Base-by-base conservation (phyloP, 768 basidiomycete species). In the Mycena pura region DNA sequence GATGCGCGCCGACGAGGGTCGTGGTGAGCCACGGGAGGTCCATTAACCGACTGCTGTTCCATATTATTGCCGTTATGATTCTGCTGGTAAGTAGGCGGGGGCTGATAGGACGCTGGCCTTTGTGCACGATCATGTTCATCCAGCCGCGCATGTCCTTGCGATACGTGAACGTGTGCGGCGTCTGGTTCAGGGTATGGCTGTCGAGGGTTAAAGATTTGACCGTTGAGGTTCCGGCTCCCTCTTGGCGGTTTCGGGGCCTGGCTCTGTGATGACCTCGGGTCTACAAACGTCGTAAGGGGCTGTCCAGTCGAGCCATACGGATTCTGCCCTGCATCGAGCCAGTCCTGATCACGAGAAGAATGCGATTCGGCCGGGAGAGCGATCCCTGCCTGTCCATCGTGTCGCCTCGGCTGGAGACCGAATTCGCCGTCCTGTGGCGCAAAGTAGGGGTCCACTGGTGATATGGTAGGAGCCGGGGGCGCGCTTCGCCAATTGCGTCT, bases 81-180 rank as follows among this genome's bases (percentile, higher is more conserved):
- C 21, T 43, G 31, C 14, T 25, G 47, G 1, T 22, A 10, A 10
- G 45, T 54, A 2, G 45, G 46, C 17, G 34, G 52, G 8, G 61
- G 48, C 24, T 57, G 61, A 57, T 57, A 41, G 21, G 61, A 57
- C n/a, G 39, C 7, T 1, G 55, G 41, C 21, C 55, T 62, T 19
- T 41, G 34, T 9, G 34, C 43, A 6, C 60, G 47, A 51, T 56
- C 53, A 7, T 38, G 32, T 39, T 60, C 59, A 34, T 59, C 43
- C 17, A 13, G 13, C 24, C 9, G 57, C 17, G 6, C 17, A 22
- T 59, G 58, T 21, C n/a, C 31, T 27, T 14, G 59, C 17, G 44
- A 40, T 15, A 43, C 32, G 22, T 10, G 31, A 34, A 28, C 29
- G 13, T 40, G 44, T 6, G 15, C 32, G 49, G 13, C 21, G 22